Evolutionary conservation across 1,284 basidiomycete species (phyloP).

Genomic region (Ustilago hordei): DNA sequence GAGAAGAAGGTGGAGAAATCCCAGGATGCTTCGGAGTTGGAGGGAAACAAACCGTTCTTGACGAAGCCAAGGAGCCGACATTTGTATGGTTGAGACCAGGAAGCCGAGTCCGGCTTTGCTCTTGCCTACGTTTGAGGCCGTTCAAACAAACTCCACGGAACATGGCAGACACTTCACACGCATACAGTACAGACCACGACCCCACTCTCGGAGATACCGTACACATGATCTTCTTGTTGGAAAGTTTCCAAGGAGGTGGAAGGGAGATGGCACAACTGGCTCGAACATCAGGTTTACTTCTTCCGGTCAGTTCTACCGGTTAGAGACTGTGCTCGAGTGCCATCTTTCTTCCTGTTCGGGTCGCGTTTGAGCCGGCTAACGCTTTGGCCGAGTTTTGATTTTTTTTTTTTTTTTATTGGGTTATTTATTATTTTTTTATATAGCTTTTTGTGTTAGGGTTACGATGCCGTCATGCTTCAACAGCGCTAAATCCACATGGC

Average conservation of each 20-base stretch:
- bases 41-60: too few relatives aligned
- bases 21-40: background rate
- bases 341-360: background rate
- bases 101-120: constrained; percentile 12
- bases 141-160: constrained; percentile 10
- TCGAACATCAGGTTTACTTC: constrained; percentile 1
- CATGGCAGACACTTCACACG: background rate
- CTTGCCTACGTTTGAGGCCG: background rate
- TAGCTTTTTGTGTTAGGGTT: too few relatives aligned
- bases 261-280: background rate
- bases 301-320: constrained; percentile 1
- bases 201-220: constrained; percentile 10
- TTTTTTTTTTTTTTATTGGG: background rate
- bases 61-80: too few relatives aligned
- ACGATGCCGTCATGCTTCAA: background rate
- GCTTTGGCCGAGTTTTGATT: background rate
- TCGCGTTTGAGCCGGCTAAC: constrained; percentile 3
- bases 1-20: background rate
- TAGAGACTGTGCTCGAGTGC: background rate
- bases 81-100: background rate
- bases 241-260: background rate
- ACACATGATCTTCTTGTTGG: constrained; percentile 5
- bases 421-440: too few relatives aligned
- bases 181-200: background rate
- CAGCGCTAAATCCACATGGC: constrained; percentile 6